Evolutionary conservation across 345 rosid species (phyloP), one percentile per base, ranked within the genome.

Genomic region (Bruguiera parviflora): DNA sequence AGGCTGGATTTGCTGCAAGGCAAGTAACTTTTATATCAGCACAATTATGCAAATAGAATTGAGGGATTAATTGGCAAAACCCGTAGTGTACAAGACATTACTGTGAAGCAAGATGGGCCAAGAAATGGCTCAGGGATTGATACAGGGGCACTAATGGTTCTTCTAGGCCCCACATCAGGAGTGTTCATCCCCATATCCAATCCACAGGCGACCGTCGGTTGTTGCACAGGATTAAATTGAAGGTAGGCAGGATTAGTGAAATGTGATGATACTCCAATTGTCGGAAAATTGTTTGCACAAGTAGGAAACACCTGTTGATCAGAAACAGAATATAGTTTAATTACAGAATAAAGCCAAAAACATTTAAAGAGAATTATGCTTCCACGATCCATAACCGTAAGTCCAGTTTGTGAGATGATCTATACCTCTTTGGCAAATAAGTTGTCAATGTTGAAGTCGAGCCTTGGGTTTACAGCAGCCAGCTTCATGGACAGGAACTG

Each of bases 401-500:
- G 58, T 25, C 59, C 59, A 24, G 18, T 35, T 5, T 47, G 18
- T 46, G 16, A 35, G 46, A 55, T 3, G 29, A 57, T 43, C 24
- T 52, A 25, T 66, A 83, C 96, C 85, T 87, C 92, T 76, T 84
- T 88, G 28, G 81, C 56, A 35, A 84, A 78, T 68, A 84, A 59
- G 79, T 68, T 85, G 63, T 83, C 89, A 1, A 79, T 32, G 81
- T 83, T 83, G 73, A 83, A 81, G 62, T 82, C 89, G 15, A 84
- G 85, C 52, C 86, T 80, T 6, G 92, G 91, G 69, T 83, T 87
- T 53, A 88, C 87, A 66, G 87, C 75, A 58, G 92, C 88, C 49
- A 87, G 73, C 66, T 89, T 89, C 96, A 89, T 84, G 0, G 92
- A 87, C 68, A 89, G 79, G 79, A 90, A 84, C 96, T 90, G 88